Evolutionary conservation across 257 asterid species (phyloP), one percentile per base, ranked within the genome.

Genomic region (Leonotis leonurus): DNA sequence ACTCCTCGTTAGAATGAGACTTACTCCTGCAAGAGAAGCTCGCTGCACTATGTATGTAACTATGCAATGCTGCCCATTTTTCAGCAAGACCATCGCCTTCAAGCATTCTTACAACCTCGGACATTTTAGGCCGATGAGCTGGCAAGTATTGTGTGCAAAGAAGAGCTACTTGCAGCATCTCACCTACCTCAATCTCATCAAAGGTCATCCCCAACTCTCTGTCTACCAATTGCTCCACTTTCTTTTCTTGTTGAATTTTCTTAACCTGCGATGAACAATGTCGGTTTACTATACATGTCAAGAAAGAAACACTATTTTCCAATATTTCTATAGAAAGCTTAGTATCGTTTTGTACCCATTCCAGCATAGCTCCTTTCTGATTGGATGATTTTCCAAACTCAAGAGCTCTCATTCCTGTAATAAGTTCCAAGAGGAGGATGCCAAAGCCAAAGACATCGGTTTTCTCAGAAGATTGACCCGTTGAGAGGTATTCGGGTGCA

Each of bases 361-460:
- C 95, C 1, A 93, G 93, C 78, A 87, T 78, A 36, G 91, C 95
- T 54, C 99, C 97, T 73, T 93, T 93, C 71, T 80, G 97, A 75
- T 82, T 82, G 22, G 69, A 84, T 0, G 89, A 77, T 70, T 92
- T 92, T 6, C 96, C 99, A 33, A 85, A 79, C 73, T 93, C 96
- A 8, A 89, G 84, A 32, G 97, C 96, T 72, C 89, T 81, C 96
- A 83, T 89, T 41, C 99, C 99, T 3, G 96, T 93, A 21, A 93
- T 85, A 7, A 93, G 97, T 80, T 93, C 99, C 49, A 93, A 46
- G 48, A 93, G 64, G 29, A 93, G 94, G 64, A 93, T 93, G 6
- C 99, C 99, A 8, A 92, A 92, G 58, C 99, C 99, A 59, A 92
- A 92, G 8, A 92, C 99, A 36, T 92, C 99, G 0, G 99, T 92